Evolutionary conservation across 2,329 filamentous ascomycete species (phyloP).

Genomic region (Penicillium oxalicum): DNA sequence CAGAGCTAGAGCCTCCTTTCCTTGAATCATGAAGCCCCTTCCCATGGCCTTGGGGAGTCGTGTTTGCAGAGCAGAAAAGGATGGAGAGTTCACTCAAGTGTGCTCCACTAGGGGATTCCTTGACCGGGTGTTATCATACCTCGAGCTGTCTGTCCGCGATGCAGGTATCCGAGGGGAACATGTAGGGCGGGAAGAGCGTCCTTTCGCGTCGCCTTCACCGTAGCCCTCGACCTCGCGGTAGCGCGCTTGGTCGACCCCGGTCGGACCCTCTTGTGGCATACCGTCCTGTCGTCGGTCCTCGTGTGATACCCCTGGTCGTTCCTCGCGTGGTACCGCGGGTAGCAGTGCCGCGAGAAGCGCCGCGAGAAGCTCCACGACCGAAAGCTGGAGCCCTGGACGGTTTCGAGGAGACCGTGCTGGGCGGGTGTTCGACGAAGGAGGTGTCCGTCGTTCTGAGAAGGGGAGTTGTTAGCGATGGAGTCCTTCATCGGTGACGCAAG

Average conservation of each 20-base stretch:
- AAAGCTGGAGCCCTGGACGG: constrained; percentile 28
- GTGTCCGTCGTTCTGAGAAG: constrained; percentile 73
- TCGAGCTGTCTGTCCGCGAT: no score
- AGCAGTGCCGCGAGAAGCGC: not conserved
- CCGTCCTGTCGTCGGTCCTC: constrained; percentile 23
- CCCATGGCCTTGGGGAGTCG: no score
- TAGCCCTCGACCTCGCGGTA: constrained; percentile 36
- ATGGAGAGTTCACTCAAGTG: no score
- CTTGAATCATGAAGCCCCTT: no score
- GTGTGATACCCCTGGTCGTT: constrained; percentile 21
- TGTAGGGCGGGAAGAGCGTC: no score
- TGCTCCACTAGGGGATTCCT: no score
- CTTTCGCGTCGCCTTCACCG: constrained; percentile 22
- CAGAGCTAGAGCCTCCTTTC: no score
- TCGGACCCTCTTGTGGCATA: constrained; percentile 36
- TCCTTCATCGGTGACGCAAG: not conserved
- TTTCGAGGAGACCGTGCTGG: constrained; percentile 45
- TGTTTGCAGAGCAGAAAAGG: no score
- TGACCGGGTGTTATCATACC: no score
- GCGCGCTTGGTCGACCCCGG: constrained; percentile 30
- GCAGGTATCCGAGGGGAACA: no score
- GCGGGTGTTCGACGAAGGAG: constrained; percentile 82
- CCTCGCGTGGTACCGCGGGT: constrained; percentile 16
- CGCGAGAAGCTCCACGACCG: constrained; percentile 2
- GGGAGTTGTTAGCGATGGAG: not conserved